These are phyloP conservation scores for Babjeviella inositovora DNA, from an alignment of 805 yeast genomes.

Conservation along the genomic window DNA sequence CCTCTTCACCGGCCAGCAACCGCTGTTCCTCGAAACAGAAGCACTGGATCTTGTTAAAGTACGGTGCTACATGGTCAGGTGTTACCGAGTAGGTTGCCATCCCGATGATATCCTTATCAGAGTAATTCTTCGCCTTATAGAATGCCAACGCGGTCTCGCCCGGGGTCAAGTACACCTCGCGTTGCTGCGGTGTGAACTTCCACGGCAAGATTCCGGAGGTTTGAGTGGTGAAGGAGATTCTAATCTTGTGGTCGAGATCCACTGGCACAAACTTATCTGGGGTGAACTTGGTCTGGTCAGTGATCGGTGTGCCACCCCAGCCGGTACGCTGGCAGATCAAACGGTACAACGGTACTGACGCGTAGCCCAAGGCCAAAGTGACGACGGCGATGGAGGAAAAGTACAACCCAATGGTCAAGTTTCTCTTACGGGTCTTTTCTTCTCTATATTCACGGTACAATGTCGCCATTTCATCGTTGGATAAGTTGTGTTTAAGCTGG, in stretches of 20 bases:
- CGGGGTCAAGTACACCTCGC: constrained; percentile 84
- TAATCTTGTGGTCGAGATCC: constrained; percentile 65
- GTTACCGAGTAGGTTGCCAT: constrained; percentile 97
- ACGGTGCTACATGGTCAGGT: constrained; percentile 93
- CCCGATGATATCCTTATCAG: constrained; percentile 85
- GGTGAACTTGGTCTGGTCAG: constrained; percentile 67
- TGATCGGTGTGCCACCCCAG: constrained; percentile 89
- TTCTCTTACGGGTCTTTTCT: constrained; percentile 13
- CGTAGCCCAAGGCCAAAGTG: constrained; percentile 67
- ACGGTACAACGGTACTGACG: constrained; percentile 86
- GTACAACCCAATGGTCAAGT: constrained; percentile 47
- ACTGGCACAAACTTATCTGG: constrained; percentile 82
- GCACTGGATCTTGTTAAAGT: constrained; percentile 94
- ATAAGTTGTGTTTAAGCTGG: too few species aligned
- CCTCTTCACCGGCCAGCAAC: constrained; percentile 89
- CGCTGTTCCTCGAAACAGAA: constrained; percentile 97
- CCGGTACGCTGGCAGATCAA: constrained; percentile 91
- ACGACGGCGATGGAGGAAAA: constrained; percentile 51
- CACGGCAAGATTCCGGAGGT: constrained; percentile 85
- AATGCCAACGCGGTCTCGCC: constrained; percentile 97
- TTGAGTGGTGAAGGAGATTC: constrained; percentile 82
- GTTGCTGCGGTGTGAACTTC: constrained; percentile 88
- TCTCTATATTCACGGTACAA: too few species aligned
- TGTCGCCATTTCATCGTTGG: too few species aligned
- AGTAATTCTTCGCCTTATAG: constrained; percentile 76